Evolutionary conservation across 257 asterid genomes (phyloP).

Genomic region (Salvia hispanica): DNA sequence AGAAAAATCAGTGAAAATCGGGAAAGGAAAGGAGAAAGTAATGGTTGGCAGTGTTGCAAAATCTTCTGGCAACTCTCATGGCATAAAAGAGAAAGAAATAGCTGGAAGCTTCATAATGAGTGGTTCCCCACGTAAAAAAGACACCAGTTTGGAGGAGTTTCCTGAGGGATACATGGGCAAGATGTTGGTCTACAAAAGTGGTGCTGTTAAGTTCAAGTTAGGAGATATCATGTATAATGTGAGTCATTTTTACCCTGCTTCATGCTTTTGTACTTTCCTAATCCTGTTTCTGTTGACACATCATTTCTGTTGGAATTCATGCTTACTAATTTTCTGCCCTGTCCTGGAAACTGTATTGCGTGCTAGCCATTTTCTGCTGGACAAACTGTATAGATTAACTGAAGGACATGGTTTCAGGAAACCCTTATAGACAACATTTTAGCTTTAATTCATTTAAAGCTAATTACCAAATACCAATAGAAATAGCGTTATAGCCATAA

Average conservation of each 20-base stretch:
- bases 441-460: not conserved
- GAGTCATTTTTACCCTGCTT: slow-evolving; percentile 42
- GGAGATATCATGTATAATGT: slow-evolving; percentile 69
- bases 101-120: slow-evolving; percentile 26
- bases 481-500: not conserved
- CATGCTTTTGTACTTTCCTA: slow-evolving; percentile 11
- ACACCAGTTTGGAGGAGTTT: slow-evolving; percentile 45
- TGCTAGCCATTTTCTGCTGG: not conserved
- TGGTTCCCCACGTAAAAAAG: slow-evolving; percentile 23
- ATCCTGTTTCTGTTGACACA: not conserved
- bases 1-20: slow-evolving; percentile 14
- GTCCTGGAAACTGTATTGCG: not conserved
- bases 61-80: slow-evolving; percentile 20
- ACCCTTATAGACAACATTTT: not conserved
- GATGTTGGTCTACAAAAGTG: slow-evolving; percentile 82
- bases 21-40: slow-evolving; percentile 39
- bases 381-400: not conserved
- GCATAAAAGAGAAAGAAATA: slow-evolving; percentile 42
- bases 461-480: slow-evolving; percentile 28
- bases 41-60: slow-evolving; percentile 27
- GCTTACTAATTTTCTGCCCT: not conserved
- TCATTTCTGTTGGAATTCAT: too few species aligned
- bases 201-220: slow-evolving; percentile 72
- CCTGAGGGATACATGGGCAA: slow-evolving; percentile 74
- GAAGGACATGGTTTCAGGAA: not conserved